Base-by-base conservation (phyloP, 345 rosid genomes). In the rapeseed (Brassica napus) region DNA sequence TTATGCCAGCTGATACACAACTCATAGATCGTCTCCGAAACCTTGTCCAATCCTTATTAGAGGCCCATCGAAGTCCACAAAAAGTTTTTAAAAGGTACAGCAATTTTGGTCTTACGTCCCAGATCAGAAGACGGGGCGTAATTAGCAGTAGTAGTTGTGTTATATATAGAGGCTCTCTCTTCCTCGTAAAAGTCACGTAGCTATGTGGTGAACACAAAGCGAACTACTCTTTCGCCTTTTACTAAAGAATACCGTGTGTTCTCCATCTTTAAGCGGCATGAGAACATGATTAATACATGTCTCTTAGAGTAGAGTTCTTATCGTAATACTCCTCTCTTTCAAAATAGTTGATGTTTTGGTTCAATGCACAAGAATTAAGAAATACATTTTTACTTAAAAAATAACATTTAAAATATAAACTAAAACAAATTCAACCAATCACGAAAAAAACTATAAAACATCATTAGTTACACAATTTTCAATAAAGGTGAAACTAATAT, bases 171-270 rank as follows among this genome's bases (percentile, higher is more conserved):
- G 14, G 14, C 4, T 42, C 49, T 42, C 49, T 42, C 49, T 42
- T 42, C 4, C 4, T 3, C 3, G 10, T 42, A 10, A 2, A 42
- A 42, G 14, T 4, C 16, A 77, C 71, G 83, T 67, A 74, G 79
- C 79, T 66, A 65, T 62, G 71, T 58, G 66, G 82, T 21, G 23
- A 21, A 21, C 23, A 21, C 23, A 21, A 21, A 21, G 23, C 23
- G 23, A 21, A 21, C 23, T 74, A 79, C 73, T 78, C 73, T 79
- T 79, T 79, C 82, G 71, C 82, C 82, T 73, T 79, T 79, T 79
- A 73, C 82, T 79, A 79, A 79, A 79, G 82, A 79, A 68, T 73
- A 79, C 75, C 71, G 82, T 79, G 82, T 79, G 65, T 69, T 79
- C 82, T 52, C 75, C 9, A 63, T 68, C 23, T 39, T 14, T 15